A percentile compares a stretch with the other conserved stretches of the same genome.
phyloP scores from a whole-genome alignment of 805 yeast genomes.

The Helenozyma rhizophorensis region DNA sequence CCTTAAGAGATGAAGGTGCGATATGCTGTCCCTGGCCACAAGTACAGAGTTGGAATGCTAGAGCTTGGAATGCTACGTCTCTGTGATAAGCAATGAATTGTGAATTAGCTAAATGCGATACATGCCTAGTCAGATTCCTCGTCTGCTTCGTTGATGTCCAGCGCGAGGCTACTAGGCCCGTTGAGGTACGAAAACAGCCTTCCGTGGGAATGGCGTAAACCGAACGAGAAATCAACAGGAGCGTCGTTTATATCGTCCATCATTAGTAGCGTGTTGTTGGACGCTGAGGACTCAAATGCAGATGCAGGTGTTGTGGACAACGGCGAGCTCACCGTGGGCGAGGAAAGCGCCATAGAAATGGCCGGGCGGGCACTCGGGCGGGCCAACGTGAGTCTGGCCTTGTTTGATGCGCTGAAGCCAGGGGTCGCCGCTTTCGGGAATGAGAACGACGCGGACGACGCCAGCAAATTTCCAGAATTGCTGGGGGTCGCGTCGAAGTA shows the following conservation, averaged over 20 bases:
- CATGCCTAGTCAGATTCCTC: constrained; percentile 6
- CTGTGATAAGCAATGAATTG: no score
- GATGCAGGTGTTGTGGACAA: constrained; percentile 27
- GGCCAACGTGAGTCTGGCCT: constrained; percentile 3
- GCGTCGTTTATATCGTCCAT: constrained; percentile 38
- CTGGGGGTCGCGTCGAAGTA: constrained; percentile 15
- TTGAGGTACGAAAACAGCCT: constrained; percentile 1
- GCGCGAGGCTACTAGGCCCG: constrained; percentile 1
- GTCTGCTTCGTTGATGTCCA: constrained; percentile 6
- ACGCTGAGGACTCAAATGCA: constrained; percentile 20
- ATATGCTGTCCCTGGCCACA: no score
- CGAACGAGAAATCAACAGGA: constrained; percentile 34
- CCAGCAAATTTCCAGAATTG: constrained; percentile 4
- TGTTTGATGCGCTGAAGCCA: background rate
- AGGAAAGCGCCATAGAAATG: constrained; percentile 14
- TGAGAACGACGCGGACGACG: constrained; percentile 1
- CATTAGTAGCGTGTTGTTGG: constrained; percentile 16
- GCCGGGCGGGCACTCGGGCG: constrained; percentile 7
- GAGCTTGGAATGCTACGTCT: no score
- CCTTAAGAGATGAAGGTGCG: no score
- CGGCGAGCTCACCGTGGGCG: constrained; percentile 35
- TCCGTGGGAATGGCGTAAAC: constrained; percentile 7
- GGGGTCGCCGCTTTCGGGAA: constrained; percentile 1
- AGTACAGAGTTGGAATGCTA: no score
- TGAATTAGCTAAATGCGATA: no score